Base-by-base conservation (phyloP, 176 grass and related monocot species). In the Juncus effusus region DNA sequence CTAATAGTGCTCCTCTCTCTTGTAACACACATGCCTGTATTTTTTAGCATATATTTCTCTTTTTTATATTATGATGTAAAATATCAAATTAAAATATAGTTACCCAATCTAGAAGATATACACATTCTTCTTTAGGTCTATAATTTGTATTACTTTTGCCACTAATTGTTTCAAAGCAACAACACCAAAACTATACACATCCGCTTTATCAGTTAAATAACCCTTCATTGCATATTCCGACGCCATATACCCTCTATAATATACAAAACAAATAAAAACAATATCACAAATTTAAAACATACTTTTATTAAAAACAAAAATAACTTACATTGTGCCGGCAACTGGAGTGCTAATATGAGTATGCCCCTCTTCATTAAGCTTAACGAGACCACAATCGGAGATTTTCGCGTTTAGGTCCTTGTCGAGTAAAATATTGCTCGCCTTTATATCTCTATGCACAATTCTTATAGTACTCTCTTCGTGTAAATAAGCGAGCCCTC, bases 61-160 rank as follows among this genome's bases (percentile, higher is more conserved):
- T 47, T 47, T 6, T 47, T 47, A 47, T 47, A 42, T 13, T 64
- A 9, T 14, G 7, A 36, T 16, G 50, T 38, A 42, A 65, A 63
- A 15, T 54, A 40, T 63, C 10, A 12, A 60, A 41, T 37, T 12
- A 12, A 74, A 39, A 40, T 49, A 76, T 35, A 56, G 51, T 64
- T 89, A 92, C 93, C 93, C 93, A 86, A 70, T 97, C 93, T 15
- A 97, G 85, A 60, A 97, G 93, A 75, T 89, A 86, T 62, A 97
- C 85, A 59, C 88, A 97, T 4, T 97, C 93, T 81, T 97, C 85
- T 59, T 85, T 83, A 35, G 93, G 88, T 69, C 75, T 85, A 79
- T 97, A 97, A 80, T 82, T 92, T 62, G 88, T 97, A 63, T 97
- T 92, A 51, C 88, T 97, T 83, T 97, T 97, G 52, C 88, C 85